Evolutionary conservation across 2,329 filamentous ascomycete genomes (phyloP), one percentile per base, ranked within the genome.

Genomic region (Colletotrichum plurivorum): DNA sequence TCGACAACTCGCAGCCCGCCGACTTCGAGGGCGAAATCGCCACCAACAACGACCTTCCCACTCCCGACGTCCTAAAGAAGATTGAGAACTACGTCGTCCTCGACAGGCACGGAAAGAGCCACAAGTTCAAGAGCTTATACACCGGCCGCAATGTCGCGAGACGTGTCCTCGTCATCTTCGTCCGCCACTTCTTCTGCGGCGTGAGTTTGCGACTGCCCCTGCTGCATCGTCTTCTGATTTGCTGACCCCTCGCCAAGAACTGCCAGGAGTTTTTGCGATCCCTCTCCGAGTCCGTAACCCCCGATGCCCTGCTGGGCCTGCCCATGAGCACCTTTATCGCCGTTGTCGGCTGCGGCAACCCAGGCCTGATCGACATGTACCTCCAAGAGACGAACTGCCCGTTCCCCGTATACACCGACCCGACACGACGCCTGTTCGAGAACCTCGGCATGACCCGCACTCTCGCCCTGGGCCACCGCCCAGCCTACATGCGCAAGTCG

Each of bases 171-270:
- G 80, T 94, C 49, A 88, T 94, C 73, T 94, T 95, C 76, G 85
- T 95, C 66, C 87, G 93, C 52, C 92, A 94, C 80, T 95, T 94
- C 80, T 94, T 93, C 84, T 94, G 93, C 76, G 92, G 92, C 43
- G 92, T 93, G 84, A 78, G 91, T 85, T 8, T 41, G 12, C 45
- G 43, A 13, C 13, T 45, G 36, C 6, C 57, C 31, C 15, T 36
- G 9, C n/a, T 39, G 20, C 2, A 5, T 31, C 9, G 46, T 3
- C 7, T 39, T 25, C 58, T 56, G 31, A 52, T 57, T 36, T 12
- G 13, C 69, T 72, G 8, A 72, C 54, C 15, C 49, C n/a, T 9
- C 27, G 15, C n/a, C 31, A 72, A 93, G 90, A 92, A 91, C 78
- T 94, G 93, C 80, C 92, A 94, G 78, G 90, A 93, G 76, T 94